Evolutionary conservation across 73 alveolate genomes (phyloP).

Genomic region (Breviolum minutum): DNA sequence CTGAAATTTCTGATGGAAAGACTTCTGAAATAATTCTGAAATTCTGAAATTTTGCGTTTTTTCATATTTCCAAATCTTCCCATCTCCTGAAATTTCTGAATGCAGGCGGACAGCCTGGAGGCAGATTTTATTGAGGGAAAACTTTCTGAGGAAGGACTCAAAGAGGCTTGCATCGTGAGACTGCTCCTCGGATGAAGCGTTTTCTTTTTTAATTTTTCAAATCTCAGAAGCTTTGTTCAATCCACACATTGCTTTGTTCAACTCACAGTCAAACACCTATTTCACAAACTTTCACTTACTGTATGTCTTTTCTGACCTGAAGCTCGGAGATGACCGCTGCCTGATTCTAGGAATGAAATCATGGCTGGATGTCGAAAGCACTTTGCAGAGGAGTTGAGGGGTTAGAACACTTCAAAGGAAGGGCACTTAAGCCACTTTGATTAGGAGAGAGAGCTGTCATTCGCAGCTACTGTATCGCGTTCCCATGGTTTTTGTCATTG

Average conservation of each 20-base stretch:
- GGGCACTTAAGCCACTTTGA: not conserved
- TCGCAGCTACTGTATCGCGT: not conserved
- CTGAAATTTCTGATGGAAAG: too few relatives aligned
- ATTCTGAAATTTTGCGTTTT: not conserved
- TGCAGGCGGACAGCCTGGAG: conserved; percentile 76
- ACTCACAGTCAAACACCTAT: too few relatives aligned
- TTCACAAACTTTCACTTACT: too few relatives aligned
- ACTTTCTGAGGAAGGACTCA: conserved; percentile 61
- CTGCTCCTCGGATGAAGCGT: not conserved
- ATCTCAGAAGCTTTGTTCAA: not conserved
- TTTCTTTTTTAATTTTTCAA: too few relatives aligned
- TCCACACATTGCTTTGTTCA: too few relatives aligned
- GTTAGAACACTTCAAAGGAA: too few relatives aligned
- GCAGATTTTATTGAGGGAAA: conserved; percentile 37
- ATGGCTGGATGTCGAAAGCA: conserved; percentile 81
- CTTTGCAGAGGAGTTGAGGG: conserved; percentile 26
- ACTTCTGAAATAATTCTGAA: too few relatives aligned
- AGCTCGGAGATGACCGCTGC: too few relatives aligned
- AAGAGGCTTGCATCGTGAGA: conserved; percentile 63
- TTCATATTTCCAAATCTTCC: not conserved
- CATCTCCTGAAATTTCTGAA: not conserved
- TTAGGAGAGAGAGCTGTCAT: not conserved
- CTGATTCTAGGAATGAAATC: conserved; percentile 32
- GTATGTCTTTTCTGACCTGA: too few relatives aligned
- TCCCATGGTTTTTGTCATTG: not conserved